Evolutionary conservation across 2,329 filamentous ascomycete species (phyloP), one percentile per base, ranked within the genome.

Genomic region (Hypomyces rosellus): DNA sequence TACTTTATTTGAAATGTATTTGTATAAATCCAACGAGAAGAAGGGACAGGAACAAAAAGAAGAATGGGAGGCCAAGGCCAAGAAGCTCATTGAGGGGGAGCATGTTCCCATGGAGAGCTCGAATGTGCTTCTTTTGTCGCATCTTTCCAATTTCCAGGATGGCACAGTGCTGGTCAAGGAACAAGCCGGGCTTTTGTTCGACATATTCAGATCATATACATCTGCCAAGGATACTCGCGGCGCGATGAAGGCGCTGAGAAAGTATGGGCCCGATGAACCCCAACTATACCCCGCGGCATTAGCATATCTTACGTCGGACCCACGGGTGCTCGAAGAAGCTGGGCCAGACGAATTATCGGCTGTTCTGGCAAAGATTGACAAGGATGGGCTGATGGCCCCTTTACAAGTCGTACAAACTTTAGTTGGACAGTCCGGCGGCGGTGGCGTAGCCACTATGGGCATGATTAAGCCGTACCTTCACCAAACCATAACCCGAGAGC

Each of bases 151-250:
- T 59, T 99, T 97, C 72, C 79, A 81, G 41, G 89, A 95, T 61
- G 93, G 93, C 15, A 96, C 90, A 0, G 89, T 89, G 2, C 80
- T 99, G 2, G 91, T 99, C 49, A 88, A 91, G 58, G 93, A 99
- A 70, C 89, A 96, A 63, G 89, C 95, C 53, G 90, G 91, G 16
- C 78, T 99, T 3, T 80, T 89, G 39, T 93, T 91, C 50, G 93
- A 99, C 68, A 97, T 99, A 53, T 97, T 99, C 73, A 85, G 93
- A 45, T 96, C 92, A 1, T 96, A 95, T 65, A 96, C 92, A 1
- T 84, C 90, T 1, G 89, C 91, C 18, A 89, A 90, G 57, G 93
- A 99, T 65, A 99, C 93, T 1, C 77, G 81, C 38, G 92, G 93
- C 9, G 92, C 92, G 5, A 89, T 99, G 63, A 88, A 86, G 63